Evolutionary conservation across 441 rosid species (phyloP).

Genomic region (Pelargonium fulgidum): DNA sequence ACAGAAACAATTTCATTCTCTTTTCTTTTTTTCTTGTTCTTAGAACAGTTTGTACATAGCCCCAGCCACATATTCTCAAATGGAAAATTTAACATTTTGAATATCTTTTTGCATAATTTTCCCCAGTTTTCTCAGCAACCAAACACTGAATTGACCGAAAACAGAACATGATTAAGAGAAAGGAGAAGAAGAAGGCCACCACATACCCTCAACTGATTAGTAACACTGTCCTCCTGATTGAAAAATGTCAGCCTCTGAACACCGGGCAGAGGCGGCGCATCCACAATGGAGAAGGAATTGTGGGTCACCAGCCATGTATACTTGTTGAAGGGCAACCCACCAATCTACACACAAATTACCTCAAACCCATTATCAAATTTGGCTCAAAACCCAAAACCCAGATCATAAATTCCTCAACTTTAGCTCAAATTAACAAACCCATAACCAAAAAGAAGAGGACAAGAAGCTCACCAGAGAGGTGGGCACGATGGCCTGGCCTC

Average conservation of each 20-base stretch:
- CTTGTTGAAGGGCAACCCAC: slow-evolving; percentile 82
- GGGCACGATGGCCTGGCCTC: slow-evolving; percentile 75
- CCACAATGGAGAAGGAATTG: slow-evolving; percentile 81
- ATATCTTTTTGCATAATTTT: background rate
- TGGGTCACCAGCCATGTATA: slow-evolving; percentile 91
- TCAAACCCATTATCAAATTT: slow-evolving; percentile 18
- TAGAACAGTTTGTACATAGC: background rate
- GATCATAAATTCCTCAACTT: background rate
- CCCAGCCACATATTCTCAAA: background rate
- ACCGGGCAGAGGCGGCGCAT: slow-evolving; percentile 66
- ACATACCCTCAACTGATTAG: slow-evolving; percentile 72
- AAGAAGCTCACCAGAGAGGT: slow-evolving; percentile 55
- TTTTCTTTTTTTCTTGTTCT: no score
- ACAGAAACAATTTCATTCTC: background rate
- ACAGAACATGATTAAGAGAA: background rate
- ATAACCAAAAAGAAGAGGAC: background rate
- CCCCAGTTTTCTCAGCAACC: slow-evolving; percentile 9
- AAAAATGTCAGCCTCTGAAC: slow-evolving; percentile 78
- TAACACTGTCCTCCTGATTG: slow-evolving; percentile 84
- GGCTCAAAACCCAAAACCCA: background rate
- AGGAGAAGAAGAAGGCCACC: slow-evolving; percentile 10
- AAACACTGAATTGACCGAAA: slow-evolving; percentile 4
- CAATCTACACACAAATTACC: slow-evolving; percentile 32
- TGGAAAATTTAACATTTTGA: background rate
- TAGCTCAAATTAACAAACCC: no score